Percentiles rank a stretch among this genome's conserved stretches.
phyloP scores from a whole-genome alignment of 345 rosid genomes.

The Alliaria petiolata region DNA sequence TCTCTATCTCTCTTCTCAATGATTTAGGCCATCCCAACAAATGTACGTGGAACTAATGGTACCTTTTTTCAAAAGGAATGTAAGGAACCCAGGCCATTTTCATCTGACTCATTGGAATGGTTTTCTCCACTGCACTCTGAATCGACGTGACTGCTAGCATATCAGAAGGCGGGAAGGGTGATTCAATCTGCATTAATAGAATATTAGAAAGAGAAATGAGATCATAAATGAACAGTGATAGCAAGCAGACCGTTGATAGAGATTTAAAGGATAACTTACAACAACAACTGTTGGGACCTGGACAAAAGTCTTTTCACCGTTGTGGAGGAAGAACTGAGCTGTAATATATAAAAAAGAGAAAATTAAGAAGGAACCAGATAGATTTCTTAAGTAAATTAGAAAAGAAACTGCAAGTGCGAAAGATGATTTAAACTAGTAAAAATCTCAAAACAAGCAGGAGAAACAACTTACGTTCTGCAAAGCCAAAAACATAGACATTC shows the following conservation, averaged over 20 bases:
- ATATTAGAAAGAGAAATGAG: background rate
- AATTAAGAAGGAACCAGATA: background rate
- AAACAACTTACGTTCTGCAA: conserved; percentile 82
- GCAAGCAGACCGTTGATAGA: background rate
- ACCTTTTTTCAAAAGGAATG: conserved; percentile 85
- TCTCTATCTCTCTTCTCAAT: background rate
- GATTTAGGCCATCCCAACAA: conserved; percentile 10
- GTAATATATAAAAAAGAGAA: conserved; percentile 30
- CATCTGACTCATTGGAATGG: conserved; percentile 97
- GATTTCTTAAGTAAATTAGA: background rate
- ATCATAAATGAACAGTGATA: background rate
- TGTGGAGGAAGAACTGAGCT: conserved; percentile 83
- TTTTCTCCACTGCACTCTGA: conserved; percentile 93
- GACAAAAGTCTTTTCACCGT: conserved; percentile 47
- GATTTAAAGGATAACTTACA: conserved; percentile 47
- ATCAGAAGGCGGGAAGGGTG: conserved; percentile 96
- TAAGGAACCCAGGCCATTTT: conserved; percentile 99
- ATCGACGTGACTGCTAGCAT: conserved; percentile 94
- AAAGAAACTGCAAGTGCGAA: background rate
- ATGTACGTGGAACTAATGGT: background rate
- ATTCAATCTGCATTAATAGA: conserved; percentile 55
- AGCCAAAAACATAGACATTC: conserved; percentile 81
- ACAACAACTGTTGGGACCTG: conserved; percentile 81
- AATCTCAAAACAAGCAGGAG: background rate
- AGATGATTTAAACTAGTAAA: background rate